Percentiles rank a stretch among this genome's conserved stretches.
These are phyloP conservation scores for Berberis thunbergii DNA, from an alignment of 164 flowering plant genomes.

Conservation along the genomic window DNA sequence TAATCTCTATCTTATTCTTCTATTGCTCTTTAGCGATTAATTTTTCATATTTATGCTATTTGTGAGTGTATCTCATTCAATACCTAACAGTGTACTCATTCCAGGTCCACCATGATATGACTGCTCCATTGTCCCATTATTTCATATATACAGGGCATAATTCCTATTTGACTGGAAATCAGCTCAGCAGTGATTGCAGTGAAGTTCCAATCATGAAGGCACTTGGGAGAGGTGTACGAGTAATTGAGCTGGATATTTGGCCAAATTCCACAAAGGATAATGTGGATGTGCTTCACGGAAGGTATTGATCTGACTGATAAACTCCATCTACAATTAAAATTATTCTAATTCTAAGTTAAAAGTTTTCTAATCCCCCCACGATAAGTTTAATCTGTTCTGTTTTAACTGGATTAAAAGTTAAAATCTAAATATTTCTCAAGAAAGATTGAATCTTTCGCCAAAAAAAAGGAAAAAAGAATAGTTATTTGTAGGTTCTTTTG, in stretches of 20 bases:
- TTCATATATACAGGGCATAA: slow-evolving; percentile 49
- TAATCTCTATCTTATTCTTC: no score
- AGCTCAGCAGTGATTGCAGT: slow-evolving; percentile 48
- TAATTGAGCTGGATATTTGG: slow-evolving; percentile 57
- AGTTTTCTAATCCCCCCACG: no score
- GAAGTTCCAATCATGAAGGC: slow-evolving; percentile 43
- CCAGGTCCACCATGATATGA: slow-evolving; percentile 49
- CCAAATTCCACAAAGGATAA: slow-evolving; percentile 39
- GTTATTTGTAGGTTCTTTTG: background rate
- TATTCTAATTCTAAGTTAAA: no score
- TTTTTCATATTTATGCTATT: background rate
- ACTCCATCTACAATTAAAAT: background rate
- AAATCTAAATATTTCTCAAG: no score
- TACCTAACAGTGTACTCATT: no score
- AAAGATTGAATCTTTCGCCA: no score
- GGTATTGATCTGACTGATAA: slow-evolving; percentile 17
- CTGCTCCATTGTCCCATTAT: slow-evolving; percentile 45
- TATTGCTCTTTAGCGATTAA: background rate
- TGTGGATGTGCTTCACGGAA: slow-evolving; percentile 40
- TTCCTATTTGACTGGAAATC: slow-evolving; percentile 56
- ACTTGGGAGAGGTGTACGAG: slow-evolving; percentile 42
- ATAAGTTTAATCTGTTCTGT: no score
- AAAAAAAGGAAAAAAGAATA: no score
- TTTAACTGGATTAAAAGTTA: no score
- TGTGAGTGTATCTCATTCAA: background rate